phyloP scores from a whole-genome alignment of 2,329 filamentous ascomycete genomes.

The Aspergillus oerlinghausenensis region DNA sequence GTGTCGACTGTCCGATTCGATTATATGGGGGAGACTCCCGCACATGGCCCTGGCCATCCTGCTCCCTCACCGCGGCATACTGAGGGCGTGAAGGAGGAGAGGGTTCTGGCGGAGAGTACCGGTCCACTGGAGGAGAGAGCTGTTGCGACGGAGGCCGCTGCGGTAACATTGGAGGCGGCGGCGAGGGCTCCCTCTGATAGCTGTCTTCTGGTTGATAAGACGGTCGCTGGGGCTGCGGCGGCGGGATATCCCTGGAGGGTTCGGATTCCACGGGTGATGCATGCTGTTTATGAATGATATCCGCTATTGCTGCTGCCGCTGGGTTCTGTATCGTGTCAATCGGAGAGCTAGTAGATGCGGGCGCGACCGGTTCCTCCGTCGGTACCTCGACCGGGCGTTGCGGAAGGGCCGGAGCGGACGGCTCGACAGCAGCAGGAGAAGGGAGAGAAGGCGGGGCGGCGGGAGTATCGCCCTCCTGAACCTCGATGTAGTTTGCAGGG shows the following conservation, averaged over 20 bases:
- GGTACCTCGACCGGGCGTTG: slow-evolving; percentile 23
- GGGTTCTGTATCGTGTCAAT: slow-evolving; percentile 47
- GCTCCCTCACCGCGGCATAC: slow-evolving; percentile 36
- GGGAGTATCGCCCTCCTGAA: slow-evolving; percentile 49
- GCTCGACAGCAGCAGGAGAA: slow-evolving; percentile 26
- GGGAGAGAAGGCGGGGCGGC: slow-evolving; percentile 33
- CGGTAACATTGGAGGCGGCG: slow-evolving; percentile 57
- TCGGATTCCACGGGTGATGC: slow-evolving; percentile 27
- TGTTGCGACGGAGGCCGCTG: slow-evolving; percentile 56
- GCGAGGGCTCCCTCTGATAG: slow-evolving; percentile 39
- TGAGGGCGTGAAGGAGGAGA: slow-evolving; percentile 41
- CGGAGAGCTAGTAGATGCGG: slow-evolving; percentile 28
- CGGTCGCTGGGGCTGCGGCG: slow-evolving; percentile 39
- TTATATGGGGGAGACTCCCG: slow-evolving; percentile 55
- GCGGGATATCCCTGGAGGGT: slow-evolving; percentile 27
- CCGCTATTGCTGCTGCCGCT: slow-evolving; percentile 54
- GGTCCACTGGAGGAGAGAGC: slow-evolving; percentile 53
- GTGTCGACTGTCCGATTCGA: slow-evolving; percentile 46
- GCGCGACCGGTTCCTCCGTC: slow-evolving; percentile 23
- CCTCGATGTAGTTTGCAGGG: slow-evolving; percentile 91
- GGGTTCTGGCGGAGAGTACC: slow-evolving; percentile 53
- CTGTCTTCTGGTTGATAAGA: slow-evolving; percentile 65
- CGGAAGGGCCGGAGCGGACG: slow-evolving; percentile 38
- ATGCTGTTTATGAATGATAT: slow-evolving; percentile 41
- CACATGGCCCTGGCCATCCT: slow-evolving; percentile 35